These are phyloP conservation scores for Pascua guehoae DNA, from an alignment of 1,284 basidiomycete species.

Conservation along the genomic window DNA sequence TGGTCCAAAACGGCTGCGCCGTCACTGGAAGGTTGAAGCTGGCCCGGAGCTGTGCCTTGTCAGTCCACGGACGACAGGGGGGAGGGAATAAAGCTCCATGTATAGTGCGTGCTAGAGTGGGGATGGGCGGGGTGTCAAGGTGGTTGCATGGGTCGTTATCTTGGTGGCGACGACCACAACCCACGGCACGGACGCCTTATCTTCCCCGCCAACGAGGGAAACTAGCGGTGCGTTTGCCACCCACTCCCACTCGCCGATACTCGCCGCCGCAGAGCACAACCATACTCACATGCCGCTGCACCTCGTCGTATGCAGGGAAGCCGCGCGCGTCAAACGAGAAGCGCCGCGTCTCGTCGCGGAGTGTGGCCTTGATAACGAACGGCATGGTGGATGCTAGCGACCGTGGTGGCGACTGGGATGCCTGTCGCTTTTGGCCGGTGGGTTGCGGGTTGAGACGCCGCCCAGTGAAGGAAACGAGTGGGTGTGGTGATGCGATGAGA, in stretches of 20 bases:
- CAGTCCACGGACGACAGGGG: background rate
- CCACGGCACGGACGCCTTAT: no score
- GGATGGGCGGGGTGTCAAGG: background rate
- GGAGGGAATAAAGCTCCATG: background rate
- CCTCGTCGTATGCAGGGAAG: conserved; percentile 41
- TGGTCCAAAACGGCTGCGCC: conserved; percentile 44
- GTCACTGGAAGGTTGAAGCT: conserved; percentile 44
- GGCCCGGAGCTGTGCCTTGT: conserved; percentile 33
- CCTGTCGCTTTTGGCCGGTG: no score
- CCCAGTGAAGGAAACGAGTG: no score
- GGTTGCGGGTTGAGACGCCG: no score
- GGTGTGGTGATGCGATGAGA: no score
- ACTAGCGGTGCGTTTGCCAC: background rate
- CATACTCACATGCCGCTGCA: conserved; percentile 43
- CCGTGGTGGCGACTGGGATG: no score
- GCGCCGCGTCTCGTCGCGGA: conserved; percentile 47
- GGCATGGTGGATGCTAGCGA: no score
- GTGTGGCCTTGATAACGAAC: conserved; percentile 46
- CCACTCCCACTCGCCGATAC: background rate
- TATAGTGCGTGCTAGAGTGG: background rate
- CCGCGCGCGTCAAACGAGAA: conserved; percentile 37
- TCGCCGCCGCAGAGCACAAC: background rate
- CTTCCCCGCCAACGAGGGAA: no score
- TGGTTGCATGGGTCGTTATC: no score
- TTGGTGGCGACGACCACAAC: no score